Conservation (phyloP, 208 protist species). For the Jaenimonas drosophilae region DNA sequence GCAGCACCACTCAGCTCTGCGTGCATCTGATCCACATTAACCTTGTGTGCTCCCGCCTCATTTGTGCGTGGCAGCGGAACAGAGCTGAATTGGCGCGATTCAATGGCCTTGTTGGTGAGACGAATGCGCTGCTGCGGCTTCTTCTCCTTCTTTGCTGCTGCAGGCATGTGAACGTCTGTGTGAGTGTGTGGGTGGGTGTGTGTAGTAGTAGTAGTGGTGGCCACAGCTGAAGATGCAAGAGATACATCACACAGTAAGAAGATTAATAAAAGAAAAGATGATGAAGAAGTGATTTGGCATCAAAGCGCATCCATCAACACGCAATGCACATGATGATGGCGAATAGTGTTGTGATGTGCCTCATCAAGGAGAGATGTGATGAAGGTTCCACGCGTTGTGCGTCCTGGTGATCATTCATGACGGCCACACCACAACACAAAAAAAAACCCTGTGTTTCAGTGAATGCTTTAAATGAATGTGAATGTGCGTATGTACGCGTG, state of each 20-base stretch:
- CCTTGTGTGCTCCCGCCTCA: constrained; percentile 28
- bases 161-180: constrained; percentile 1
- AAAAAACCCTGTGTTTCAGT: neutral
- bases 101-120: constrained; percentile 64
- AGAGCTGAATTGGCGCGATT: constrained; percentile 67
- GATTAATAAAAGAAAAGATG: constrained; percentile 2
- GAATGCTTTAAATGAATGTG: neutral
- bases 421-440: neutral
- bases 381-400: neutral
- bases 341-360: neutral
- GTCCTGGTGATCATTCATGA: neutral
- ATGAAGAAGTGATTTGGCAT: neutral
- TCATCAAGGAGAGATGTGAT: neutral
- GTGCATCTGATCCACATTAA: constrained; percentile 50
- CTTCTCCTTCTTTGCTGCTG: constrained; percentile 8
- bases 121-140: constrained; percentile 61
- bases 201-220: constrained; percentile 2
- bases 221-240: constrained; percentile 7
- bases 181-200: neutral
- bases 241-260: constrained; percentile 1
- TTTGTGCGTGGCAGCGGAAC: constrained; percentile 46
- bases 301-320: neutral
- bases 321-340: neutral
- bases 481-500: neutral
- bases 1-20: constrained; percentile 3